Evolutionary conservation across 768 basidiomycete genomes (phyloP), one percentile per base, ranked within the genome.

Genomic region (Amanita molliuscula): DNA sequence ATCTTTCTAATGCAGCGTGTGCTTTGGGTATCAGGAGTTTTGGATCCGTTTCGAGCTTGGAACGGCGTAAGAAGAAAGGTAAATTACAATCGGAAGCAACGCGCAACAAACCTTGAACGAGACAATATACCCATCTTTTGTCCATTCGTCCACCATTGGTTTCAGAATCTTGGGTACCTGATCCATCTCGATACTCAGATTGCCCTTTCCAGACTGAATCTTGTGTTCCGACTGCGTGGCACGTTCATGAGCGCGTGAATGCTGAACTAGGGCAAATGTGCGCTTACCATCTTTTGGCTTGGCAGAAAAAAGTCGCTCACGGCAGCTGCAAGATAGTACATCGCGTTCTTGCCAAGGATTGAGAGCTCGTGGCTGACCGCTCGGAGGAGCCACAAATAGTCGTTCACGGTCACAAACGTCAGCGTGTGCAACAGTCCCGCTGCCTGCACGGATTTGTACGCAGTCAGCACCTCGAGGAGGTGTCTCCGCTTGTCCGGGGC

Each of bases 281-380:
- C 40, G 26, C 44, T 20, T n/a, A 90, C 95, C 83, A 98, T 79
- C 63, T 81, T 86, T 60, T 94, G 86, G 50, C 80, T 75, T 0
- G 95, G 96, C 28, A 99, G 70, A 74, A 95, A 99, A 64, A 99
- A 99, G 65, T 99, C 96, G 66, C 89, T 93, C 43, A 98, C 96
- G 4, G 96, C 96, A 0, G 95, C 94, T 20, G 96, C 96, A 45
- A 99, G 83, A 62, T 98, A 99, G 67, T 91, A 99, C 81, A 99
- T 77, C 3, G 85, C 83, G 44, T 72, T 75, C 47, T 86, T 67
- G 1, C 86, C 78, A 7, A 94, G 61, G 0, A 74, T 64, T 7
- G 78, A 77, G 64, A 98, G 77, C 54, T 88, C 86, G 53, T 87
- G 77, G 58, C 85, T 85, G 33, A 95, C 72, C 1, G 85, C 87